phyloP scores from a whole-genome alignment of 1,139 yeast genomes.

The Yamadazyma triangularis region DNA sequence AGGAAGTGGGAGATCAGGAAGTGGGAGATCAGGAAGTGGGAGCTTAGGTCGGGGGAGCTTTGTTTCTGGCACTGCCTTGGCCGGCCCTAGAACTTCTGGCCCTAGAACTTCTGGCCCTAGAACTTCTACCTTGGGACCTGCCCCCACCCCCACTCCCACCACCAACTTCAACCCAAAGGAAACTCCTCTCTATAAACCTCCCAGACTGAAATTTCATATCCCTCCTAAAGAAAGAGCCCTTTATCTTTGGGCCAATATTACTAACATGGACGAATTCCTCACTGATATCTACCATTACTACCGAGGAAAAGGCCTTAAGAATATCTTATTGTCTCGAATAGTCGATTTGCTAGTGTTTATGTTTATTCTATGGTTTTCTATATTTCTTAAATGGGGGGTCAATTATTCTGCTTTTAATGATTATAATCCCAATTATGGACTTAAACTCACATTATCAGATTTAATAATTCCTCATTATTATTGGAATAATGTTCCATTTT shows the following conservation, averaged over 20 bases:
- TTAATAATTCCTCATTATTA: constrained; percentile 63
- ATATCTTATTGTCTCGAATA: constrained; percentile 62
- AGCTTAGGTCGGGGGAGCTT: constrained; percentile 3
- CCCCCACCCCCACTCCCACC: constrained; percentile 3
- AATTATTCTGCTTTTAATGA: constrained; percentile 47
- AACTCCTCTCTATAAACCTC: constrained; percentile 10
- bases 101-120: neutral
- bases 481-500: constrained; percentile 41
- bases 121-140: neutral
- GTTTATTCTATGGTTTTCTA: constrained; percentile 73
- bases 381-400: constrained; percentile 80
- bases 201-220: constrained; percentile 20
- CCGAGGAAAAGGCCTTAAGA: constrained; percentile 76
- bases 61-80: neutral
- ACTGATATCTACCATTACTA: constrained; percentile 82
- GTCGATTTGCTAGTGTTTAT: constrained; percentile 69
- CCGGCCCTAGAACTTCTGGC: neutral
- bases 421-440: constrained; percentile 10
- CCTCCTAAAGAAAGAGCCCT: constrained; percentile 76
- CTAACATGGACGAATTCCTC: constrained; percentile 81
- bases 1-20: constrained; percentile 9
- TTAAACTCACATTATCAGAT: constrained; percentile 29
- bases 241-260: constrained; percentile 96
- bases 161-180: constrained; percentile 3
- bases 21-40: constrained; percentile 4